A percentile compares a stretch with the other conserved stretches of the same genome.
These are phyloP conservation scores for Daldinia grandis DNA, from an alignment of 495 filamentous ascomycete genomes.

Conservation along the genomic window DNA sequence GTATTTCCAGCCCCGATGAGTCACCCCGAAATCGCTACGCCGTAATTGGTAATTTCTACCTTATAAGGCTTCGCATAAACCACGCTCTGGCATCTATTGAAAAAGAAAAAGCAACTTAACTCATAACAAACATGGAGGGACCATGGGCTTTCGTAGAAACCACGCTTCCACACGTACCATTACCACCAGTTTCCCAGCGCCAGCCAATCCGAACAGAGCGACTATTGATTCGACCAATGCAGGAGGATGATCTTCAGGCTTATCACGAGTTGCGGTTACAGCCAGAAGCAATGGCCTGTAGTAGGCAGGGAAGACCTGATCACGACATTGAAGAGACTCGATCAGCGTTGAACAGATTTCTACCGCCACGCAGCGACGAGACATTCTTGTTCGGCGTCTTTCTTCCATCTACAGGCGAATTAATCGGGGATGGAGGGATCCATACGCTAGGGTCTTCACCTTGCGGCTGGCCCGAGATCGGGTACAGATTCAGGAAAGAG, in stretches of 20 bases:
- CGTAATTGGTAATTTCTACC: not conserved
- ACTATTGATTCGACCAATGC: slow-evolving; percentile 52
- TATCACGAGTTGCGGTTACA: slow-evolving; percentile 54
- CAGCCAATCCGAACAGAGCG: slow-evolving; percentile 50
- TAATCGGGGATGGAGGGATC: slow-evolving; percentile 53
- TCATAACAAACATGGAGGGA: slow-evolving; percentile 9
- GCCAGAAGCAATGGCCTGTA: slow-evolving; percentile 58
- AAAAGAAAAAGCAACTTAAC: not conserved
- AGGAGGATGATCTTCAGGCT: slow-evolving; percentile 44
- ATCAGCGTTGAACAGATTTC: slow-evolving; percentile 41
- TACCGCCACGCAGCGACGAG: slow-evolving; percentile 33
- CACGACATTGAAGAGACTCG: slow-evolving; percentile 46
- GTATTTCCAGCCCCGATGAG: slow-evolving; percentile 5
- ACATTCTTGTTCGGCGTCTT: slow-evolving; percentile 55
- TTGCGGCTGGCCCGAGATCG: slow-evolving; percentile 58
- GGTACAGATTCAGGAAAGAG: slow-evolving; percentile 57
- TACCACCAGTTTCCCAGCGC: slow-evolving; percentile 24
- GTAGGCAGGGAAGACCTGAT: slow-evolving; percentile 46
- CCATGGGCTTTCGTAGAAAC: slow-evolving; percentile 15
- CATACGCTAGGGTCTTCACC: slow-evolving; percentile 33
- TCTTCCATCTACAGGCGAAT: slow-evolving; percentile 45
- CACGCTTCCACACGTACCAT: slow-evolving; percentile 21
- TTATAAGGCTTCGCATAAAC: not conserved
- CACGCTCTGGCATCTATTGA: not conserved
- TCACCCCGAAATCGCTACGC: not conserved